Evolutionary conservation across 2,329 filamentous ascomycete genomes (phyloP).

Genomic region (Clonostachys chloroleuca): DNA sequence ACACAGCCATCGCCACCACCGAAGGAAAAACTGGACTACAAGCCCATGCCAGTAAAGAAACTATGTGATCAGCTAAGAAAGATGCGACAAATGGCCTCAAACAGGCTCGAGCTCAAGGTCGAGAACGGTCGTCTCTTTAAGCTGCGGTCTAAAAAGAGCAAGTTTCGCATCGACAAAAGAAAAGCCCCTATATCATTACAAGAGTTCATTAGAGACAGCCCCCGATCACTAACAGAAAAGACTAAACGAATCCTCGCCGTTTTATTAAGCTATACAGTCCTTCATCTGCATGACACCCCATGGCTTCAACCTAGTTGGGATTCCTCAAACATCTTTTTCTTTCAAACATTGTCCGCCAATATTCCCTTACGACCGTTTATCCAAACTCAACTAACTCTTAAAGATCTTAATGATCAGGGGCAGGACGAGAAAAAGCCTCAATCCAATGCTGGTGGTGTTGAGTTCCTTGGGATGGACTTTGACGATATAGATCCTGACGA

Average conservation of each 20-base stretch:
- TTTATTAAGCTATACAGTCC: slow-evolving; percentile 2
- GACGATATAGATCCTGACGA: neutral
- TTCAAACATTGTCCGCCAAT: slow-evolving; percentile 2
- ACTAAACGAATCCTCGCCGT: neutral
- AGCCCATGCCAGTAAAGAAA: neutral
- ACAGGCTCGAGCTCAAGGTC: neutral
- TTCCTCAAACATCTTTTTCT: slow-evolving; percentile 5
- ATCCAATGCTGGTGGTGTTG: neutral
- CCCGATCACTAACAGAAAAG: neutral
- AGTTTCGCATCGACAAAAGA: neutral
- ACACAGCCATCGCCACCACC: neutral
- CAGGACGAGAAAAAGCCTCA: neutral
- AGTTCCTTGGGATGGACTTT: neutral
- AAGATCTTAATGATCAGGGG: neutral
- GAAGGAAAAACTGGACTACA: neutral
- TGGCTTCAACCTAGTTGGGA: slow-evolving; percentile 5
- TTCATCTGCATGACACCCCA: slow-evolving; percentile 5
- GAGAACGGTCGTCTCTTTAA: neutral
- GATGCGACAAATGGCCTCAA: neutral
- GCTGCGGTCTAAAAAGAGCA: neutral
- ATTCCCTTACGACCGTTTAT: slow-evolving; percentile 7
- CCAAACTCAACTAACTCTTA: neutral
- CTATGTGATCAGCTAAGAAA: slow-evolving; percentile 1
- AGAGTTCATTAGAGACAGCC: neutral
- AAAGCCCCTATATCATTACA: neutral